Percentiles rank a stretch among this genome's conserved stretches.
These are phyloP conservation scores for Trichoderma reesei DNA, from an alignment of 495 filamentous ascomycete species.

Conservation along the genomic window DNA sequence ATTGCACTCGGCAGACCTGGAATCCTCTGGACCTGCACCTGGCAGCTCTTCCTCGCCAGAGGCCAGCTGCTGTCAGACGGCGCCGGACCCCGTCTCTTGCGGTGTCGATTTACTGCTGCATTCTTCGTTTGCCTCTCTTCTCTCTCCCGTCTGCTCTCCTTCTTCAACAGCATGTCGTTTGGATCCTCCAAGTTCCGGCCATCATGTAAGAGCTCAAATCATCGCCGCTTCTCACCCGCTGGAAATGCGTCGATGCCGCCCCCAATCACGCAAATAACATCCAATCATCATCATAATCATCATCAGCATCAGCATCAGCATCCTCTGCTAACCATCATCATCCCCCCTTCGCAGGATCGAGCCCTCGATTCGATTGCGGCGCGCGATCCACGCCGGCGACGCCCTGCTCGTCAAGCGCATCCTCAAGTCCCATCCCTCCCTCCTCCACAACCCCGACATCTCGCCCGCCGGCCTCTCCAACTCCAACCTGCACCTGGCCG, in stretches of 20 bases:
- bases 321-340: background rate
- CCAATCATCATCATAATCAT: too few relatives aligned
- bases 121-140: background rate
- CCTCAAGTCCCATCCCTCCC: conserved; percentile 53
- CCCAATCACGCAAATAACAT: too few relatives aligned
- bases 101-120: background rate
- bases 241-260: background rate
- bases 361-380: conserved; percentile 53
- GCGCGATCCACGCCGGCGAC: conserved; percentile 64
- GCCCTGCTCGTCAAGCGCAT: conserved; percentile 62
- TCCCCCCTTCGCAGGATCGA: conserved; percentile 45
- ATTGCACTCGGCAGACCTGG: background rate
- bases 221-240: too few relatives aligned
- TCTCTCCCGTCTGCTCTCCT: background rate
- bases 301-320: too few relatives aligned
- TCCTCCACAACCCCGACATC: conserved; percentile 65
- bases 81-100: background rate
- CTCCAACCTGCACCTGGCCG: conserved; percentile 69
- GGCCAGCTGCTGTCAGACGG: background rate
- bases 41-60: conserved; percentile 3
- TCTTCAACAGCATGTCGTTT: background rate
- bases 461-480: conserved; percentile 45
- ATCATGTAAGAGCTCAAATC: background rate
- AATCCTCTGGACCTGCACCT: background rate
- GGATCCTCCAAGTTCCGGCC: background rate